Evolutionary conservation across 495 filamentous ascomycete species (phyloP).

Genomic region (Penicillium odoratum): DNA sequence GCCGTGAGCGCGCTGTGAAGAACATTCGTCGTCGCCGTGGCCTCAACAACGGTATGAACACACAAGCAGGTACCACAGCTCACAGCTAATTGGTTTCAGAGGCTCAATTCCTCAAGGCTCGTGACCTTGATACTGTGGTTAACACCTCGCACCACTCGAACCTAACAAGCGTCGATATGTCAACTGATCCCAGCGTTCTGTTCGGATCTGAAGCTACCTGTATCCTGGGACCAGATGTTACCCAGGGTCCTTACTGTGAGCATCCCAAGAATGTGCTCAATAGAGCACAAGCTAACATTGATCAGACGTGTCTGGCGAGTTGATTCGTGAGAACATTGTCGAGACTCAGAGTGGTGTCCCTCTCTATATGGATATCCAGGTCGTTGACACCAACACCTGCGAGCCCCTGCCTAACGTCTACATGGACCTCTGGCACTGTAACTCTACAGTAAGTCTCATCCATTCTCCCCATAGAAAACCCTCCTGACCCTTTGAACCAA

Average conservation of each 20-base stretch:
- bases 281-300: not conserved
- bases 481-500: not conserved
- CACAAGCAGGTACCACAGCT: not conserved
- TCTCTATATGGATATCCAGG: constrained; percentile 59
- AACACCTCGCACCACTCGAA: constrained; percentile 45
- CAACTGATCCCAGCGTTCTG: constrained; percentile 48
- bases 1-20: constrained; percentile 39
- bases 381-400: constrained; percentile 60
- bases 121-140: constrained; percentile 41
- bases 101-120: constrained; percentile 35
- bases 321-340: constrained; percentile 56
- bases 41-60: constrained; percentile 16
- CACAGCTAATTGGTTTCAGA: constrained; percentile 11
- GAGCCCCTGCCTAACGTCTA: constrained; percentile 54
- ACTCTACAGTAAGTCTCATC: constrained; percentile 32
- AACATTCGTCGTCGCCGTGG: constrained; percentile 32
- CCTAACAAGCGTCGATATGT: constrained; percentile 45
- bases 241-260: constrained; percentile 52
- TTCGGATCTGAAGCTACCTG: constrained; percentile 57
- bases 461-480: constrained; percentile 13
- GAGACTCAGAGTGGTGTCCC: constrained; percentile 56
- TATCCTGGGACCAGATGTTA: constrained; percentile 55
- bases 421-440: constrained; percentile 62
- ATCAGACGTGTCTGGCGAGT: constrained; percentile 46
- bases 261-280: not conserved